phyloP scores from a whole-genome alignment of 1,284 basidiomycete genomes.

The Volvariella surrecta region DNA sequence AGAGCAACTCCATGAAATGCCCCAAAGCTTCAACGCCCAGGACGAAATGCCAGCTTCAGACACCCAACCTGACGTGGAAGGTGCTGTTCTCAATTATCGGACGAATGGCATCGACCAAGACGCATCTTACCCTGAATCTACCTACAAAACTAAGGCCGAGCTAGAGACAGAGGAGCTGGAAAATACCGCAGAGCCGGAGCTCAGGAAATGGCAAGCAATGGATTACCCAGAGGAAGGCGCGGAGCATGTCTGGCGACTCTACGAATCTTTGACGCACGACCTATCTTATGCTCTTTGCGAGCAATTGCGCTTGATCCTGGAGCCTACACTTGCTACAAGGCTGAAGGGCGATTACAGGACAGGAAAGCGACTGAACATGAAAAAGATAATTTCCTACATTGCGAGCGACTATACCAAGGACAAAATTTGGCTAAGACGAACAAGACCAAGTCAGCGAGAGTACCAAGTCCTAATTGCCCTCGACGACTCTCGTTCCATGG shows the following conservation, averaged over 20 bases:
- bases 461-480: slow-evolving; percentile 95
- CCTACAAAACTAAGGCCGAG: slow-evolving; percentile 23
- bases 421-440: slow-evolving; percentile 97
- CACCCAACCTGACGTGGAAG: slow-evolving; percentile 29
- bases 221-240: slow-evolving; percentile 52
- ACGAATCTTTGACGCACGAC: slow-evolving; percentile 86
- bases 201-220: slow-evolving; percentile 55
- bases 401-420: slow-evolving; percentile 99
- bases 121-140: slow-evolving; percentile 11
- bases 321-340: slow-evolving; percentile 91
- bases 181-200: slow-evolving; percentile 48
- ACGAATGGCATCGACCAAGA: slow-evolving; percentile 1
- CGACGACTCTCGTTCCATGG: slow-evolving; percentile 97
- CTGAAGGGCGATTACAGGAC: slow-evolving; percentile 97
- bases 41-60: slow-evolving; percentile 19
- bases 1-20: slow-evolving; percentile 16
- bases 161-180: slow-evolving; percentile 28
- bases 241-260: slow-evolving; percentile 83
- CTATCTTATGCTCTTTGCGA: slow-evolving; percentile 91
- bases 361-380: slow-evolving; percentile 98
- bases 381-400: slow-evolving; percentile 98
- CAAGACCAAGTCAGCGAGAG: slow-evolving; percentile 88
- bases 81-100: slow-evolving; percentile 32
- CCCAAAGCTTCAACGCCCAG: slow-evolving; percentile 13
- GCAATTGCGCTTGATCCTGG: slow-evolving; percentile 93